phyloP scores from a whole-genome alignment of 306 rosid genomes.

The Crataegus laevigata region DNA sequence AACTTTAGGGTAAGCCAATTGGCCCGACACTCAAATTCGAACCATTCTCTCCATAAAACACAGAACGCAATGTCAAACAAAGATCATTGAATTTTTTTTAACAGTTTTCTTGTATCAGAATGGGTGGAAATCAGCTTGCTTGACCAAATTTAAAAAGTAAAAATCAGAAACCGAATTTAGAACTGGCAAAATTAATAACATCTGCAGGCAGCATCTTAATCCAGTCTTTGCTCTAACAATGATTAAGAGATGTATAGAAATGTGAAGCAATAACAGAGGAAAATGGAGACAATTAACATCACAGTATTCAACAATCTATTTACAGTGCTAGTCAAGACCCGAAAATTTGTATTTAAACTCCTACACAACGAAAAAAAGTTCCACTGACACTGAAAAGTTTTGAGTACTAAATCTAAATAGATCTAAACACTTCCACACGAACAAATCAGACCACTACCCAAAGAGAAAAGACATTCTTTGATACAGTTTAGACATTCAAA shows the following conservation, averaged over 20 bases:
- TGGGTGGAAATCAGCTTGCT: too few relatives aligned
- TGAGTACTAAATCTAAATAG: constrained; percentile 28
- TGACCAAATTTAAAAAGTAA: too few relatives aligned
- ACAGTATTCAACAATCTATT: constrained; percentile 44
- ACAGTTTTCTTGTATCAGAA: too few relatives aligned
- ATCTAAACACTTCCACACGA: constrained; percentile 33
- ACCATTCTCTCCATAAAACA: neutral
- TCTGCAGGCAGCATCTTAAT: too few relatives aligned
- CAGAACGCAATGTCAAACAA: neutral
- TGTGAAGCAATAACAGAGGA: neutral
- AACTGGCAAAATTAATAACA: too few relatives aligned
- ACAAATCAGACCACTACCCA: constrained; percentile 37
- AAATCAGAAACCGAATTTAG: too few relatives aligned
- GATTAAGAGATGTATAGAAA: neutral
- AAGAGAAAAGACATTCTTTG: constrained; percentile 23
- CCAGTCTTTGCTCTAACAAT: too few relatives aligned
- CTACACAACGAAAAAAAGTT: constrained; percentile 14
- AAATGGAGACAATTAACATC: constrained; percentile 2
- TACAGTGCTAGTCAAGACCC: constrained; percentile 45
- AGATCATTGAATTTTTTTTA: neutral
- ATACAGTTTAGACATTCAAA: constrained; percentile 24
- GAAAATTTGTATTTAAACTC: constrained; percentile 2
- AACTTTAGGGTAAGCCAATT: neutral
- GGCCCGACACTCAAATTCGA: neutral
- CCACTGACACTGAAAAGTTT: constrained; percentile 34